Evolutionary conservation across 176 grass and related monocot species (phyloP).

Genomic region (Eremochloa ophiuroides): DNA sequence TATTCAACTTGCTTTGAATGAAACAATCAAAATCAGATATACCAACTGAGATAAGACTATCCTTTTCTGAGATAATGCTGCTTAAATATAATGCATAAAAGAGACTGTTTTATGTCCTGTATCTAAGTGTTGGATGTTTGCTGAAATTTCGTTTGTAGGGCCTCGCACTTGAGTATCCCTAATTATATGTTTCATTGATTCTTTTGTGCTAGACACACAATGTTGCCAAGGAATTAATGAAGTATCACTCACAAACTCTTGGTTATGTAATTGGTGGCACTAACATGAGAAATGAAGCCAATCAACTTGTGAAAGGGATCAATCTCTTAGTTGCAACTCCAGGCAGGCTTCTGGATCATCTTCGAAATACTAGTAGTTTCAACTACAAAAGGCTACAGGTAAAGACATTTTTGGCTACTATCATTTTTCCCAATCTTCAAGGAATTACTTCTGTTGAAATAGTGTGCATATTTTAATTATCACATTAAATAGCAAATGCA

Average conservation of each 20-base stretch:
- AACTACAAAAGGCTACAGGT: conserved; percentile 72
- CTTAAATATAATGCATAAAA: background rate
- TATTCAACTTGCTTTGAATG: background rate
- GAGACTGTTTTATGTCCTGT: background rate
- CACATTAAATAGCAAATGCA: background rate
- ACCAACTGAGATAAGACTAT: background rate
- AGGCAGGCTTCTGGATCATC: conserved; percentile 90
- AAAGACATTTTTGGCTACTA: background rate
- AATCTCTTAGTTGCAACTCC: conserved; percentile 89
- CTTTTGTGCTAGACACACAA: conserved; percentile 54
- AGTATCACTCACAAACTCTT: conserved; percentile 81
- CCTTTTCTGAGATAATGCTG: background rate
- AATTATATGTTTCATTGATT: background rate
- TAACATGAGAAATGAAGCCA: conserved; percentile 53
- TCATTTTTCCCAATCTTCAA: no score
- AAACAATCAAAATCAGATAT: conserved; percentile 1
- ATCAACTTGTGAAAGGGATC: conserved; percentile 62
- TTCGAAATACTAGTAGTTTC: conserved; percentile 69
- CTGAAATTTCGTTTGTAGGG: background rate
- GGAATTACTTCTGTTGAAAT: background rate
- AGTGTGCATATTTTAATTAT: background rate
- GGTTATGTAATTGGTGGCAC: conserved; percentile 79
- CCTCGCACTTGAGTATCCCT: background rate
- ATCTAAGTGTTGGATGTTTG: background rate
- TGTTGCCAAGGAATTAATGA: conserved; percentile 84